Evolutionary conservation across 176 grass and related monocot genomes (phyloP).

Genomic region (Ampelocalamus luodianensis): DNA sequence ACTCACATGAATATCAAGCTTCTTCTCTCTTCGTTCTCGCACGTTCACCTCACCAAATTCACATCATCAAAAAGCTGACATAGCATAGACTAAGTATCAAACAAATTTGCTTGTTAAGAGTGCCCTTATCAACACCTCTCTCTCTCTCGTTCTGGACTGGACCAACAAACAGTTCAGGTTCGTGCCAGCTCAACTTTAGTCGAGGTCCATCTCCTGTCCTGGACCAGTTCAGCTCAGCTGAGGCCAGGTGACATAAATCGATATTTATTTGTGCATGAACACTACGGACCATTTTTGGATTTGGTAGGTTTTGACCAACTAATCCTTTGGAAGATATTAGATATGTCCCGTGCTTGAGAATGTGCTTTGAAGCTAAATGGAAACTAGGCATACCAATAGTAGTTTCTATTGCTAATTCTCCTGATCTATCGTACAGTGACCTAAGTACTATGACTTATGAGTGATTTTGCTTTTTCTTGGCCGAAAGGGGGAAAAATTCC

Average conservation of each 20-base stretch:
- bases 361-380: neutral
- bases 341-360: neutral
- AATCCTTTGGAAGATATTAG: neutral
- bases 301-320: constrained; percentile 11
- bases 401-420: neutral
- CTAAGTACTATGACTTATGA: neutral
- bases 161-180: constrained; percentile 22
- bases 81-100: too few relatives aligned
- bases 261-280: constrained; percentile 7
- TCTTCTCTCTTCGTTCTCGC: too few relatives aligned
- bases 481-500: neutral
- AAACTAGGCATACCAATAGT: neutral
- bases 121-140: neutral
- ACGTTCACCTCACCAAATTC: too few relatives aligned
- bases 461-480: neutral
- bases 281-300: constrained; percentile 21
- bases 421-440: neutral
- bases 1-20: too few relatives aligned
- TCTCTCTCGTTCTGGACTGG: neutral
- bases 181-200: neutral
- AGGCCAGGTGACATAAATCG: constrained; percentile 37
- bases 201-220: neutral
- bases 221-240: constrained; percentile 2
- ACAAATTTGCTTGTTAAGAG: too few relatives aligned
- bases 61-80: too few relatives aligned